Conservation (phyloP, 179 eudicot species). For the Amaranthus tricolor region DNA sequence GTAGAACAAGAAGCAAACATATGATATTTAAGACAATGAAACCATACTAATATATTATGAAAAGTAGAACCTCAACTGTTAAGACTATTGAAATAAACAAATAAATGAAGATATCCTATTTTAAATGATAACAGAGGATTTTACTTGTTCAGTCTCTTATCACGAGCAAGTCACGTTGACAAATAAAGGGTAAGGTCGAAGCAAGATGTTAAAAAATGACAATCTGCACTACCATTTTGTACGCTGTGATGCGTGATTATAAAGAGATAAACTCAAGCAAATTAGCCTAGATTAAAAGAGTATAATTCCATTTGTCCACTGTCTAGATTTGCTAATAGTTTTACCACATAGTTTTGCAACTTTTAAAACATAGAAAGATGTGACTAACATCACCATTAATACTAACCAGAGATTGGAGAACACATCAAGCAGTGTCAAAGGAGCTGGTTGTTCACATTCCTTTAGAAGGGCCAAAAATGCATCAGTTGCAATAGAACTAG, state of each 20-base stretch:
- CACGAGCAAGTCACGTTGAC: no score
- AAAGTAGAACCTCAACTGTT: not conserved
- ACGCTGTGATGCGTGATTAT: not conserved
- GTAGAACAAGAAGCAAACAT: not conserved
- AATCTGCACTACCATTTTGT: not conserved
- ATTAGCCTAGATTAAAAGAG: no score
- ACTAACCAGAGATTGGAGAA: constrained; percentile 75
- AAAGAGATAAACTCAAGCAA: not conserved
- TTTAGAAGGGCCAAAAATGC: constrained; percentile 57
- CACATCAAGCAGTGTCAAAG: constrained; percentile 57
- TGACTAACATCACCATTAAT: not conserved
- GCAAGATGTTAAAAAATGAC: not conserved
- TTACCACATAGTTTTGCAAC: constrained; percentile 2
- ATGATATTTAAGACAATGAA: not conserved
- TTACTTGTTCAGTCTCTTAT: no score
- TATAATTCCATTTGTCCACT: not conserved
- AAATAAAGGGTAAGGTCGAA: not conserved
- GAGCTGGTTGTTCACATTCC: constrained; percentile 74
- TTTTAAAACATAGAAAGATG: not conserved
- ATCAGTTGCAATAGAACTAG: constrained; percentile 47
- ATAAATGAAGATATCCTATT: not conserved
- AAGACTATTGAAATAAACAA: not conserved
- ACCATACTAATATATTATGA: not conserved
- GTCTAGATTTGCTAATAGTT: not conserved
- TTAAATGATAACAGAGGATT: no score